Evolutionary conservation across 148 eudicot species (phyloP).

Genomic region (Silene latifolia): DNA sequence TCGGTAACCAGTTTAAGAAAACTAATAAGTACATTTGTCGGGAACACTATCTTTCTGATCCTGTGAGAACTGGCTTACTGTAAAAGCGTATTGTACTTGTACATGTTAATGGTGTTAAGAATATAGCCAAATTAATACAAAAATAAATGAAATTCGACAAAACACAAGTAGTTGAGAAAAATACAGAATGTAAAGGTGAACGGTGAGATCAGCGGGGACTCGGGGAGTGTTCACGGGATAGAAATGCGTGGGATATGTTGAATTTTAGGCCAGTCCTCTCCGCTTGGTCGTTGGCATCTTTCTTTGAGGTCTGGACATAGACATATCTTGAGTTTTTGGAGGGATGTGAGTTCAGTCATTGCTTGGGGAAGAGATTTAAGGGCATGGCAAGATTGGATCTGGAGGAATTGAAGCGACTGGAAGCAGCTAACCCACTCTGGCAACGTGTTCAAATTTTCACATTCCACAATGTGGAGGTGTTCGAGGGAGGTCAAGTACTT

Average conservation of each 20-base stretch:
- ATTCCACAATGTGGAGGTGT: too few species aligned
- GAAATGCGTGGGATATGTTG: slow-evolving; percentile 1
- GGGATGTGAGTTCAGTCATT: not conserved
- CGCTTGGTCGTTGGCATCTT: not conserved
- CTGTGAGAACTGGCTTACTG: slow-evolving; percentile 46
- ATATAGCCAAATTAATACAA: too few species aligned
- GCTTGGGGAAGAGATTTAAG: not conserved
- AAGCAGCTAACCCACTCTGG: too few species aligned
- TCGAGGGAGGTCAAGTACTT: slow-evolving; percentile 16
- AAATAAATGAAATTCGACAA: too few species aligned
- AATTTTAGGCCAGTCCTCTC: not conserved
- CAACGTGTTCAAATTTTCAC: too few species aligned
- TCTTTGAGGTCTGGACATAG: not conserved
- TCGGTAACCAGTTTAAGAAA: slow-evolving; percentile 35
- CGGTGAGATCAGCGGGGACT: too few species aligned
- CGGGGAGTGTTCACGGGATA: too few species aligned
- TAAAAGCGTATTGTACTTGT: slow-evolving; percentile 5
- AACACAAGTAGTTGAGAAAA: too few species aligned
- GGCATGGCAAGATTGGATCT: not conserved
- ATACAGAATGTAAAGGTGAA: too few species aligned
- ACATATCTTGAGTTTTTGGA: not conserved
- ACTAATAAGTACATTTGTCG: slow-evolving; percentile 43
- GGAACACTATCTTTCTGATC: slow-evolving; percentile 80
- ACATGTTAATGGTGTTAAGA: too few species aligned
- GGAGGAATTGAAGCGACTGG: too few species aligned